These are phyloP conservation scores for Colletotrichum sojae DNA, from an alignment of 2,329 filamentous ascomycete species.

Conservation along the genomic window DNA sequence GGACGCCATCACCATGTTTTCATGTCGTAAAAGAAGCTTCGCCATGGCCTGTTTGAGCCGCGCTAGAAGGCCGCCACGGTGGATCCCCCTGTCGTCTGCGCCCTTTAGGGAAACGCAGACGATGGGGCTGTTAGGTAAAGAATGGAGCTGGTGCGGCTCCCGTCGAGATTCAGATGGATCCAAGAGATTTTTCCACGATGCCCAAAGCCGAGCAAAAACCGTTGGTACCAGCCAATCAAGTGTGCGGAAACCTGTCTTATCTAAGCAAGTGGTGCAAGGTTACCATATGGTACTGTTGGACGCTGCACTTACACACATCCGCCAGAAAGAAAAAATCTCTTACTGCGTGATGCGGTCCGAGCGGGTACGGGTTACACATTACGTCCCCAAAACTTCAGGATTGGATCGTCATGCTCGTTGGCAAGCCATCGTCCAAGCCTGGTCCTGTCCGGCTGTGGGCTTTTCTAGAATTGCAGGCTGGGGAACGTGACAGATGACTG, in stretches of 20 bases:
- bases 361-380: constrained; percentile 22
- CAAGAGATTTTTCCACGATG: constrained; percentile 25
- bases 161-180: constrained; percentile 23
- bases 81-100: constrained; percentile 7
- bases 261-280: too few relatives aligned
- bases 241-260: too few relatives aligned
- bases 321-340: constrained; percentile 6
- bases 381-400: constrained; percentile 17
- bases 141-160: constrained; percentile 30
- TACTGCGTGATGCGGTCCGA: constrained; percentile 21
- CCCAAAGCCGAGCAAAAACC: constrained; percentile 39
- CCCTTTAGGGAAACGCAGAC: constrained; percentile 29
- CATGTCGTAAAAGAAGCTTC: constrained; percentile 41
- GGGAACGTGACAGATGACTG: constrained; percentile 5
- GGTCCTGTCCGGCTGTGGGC: constrained; percentile 12
- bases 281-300: too few relatives aligned
- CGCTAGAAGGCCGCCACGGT: constrained; percentile 31
- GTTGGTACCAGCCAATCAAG: constrained; percentile 22
- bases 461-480: not conserved
- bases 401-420: constrained; percentile 13
- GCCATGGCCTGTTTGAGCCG: constrained; percentile 37
- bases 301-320: not conserved
- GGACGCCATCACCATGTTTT: constrained; percentile 36
- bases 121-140: constrained; percentile 37
- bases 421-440: constrained; percentile 10